phyloP scores from a whole-genome alignment of 371 early-diverging fungal genomes.

The Blyttiomyces sp. region DNA sequence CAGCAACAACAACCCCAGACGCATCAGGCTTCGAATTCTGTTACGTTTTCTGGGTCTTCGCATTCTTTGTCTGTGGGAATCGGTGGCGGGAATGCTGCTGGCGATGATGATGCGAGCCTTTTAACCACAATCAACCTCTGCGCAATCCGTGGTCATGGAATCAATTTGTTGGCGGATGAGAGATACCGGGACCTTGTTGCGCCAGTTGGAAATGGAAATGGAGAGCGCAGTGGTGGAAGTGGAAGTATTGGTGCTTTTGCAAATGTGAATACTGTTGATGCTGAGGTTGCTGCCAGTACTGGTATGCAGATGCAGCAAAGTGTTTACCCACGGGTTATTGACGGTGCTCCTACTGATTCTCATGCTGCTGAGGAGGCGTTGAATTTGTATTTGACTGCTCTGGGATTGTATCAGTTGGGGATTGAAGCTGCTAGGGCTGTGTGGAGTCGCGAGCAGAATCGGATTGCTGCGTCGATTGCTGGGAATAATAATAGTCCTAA shows the following conservation, averaged over 20 bases:
- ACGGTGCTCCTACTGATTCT: background rate
- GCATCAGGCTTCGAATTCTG: too few species aligned
- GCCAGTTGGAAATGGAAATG: too few species aligned
- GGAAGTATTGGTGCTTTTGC: too few species aligned
- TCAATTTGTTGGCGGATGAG: constrained; percentile 35
- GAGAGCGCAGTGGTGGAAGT: too few species aligned
- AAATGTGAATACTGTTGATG: too few species aligned
- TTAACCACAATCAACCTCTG: constrained; percentile 30
- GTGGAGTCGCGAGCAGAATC: constrained; percentile 50
- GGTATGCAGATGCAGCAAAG: too few species aligned
- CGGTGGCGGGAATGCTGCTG: too few species aligned
- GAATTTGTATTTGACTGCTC: constrained; percentile 69
- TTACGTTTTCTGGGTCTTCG: too few species aligned
- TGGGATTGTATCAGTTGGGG: constrained; percentile 71
- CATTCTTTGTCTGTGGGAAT: too few species aligned
- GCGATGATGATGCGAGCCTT: too few species aligned
- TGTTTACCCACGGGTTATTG: background rate
- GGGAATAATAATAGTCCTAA: too few species aligned
- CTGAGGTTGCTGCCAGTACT: too few species aligned
- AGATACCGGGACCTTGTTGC: constrained; percentile 12
- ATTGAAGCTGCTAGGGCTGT: constrained; percentile 68
- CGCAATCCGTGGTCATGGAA: constrained; percentile 34
- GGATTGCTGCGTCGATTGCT: constrained; percentile 10
- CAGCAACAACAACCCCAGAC: constrained; percentile 1
- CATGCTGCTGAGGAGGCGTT: constrained; percentile 61